phyloP scores from a whole-genome alignment of 345 rosid genomes.

The Melaleuca alternifolia region DNA sequence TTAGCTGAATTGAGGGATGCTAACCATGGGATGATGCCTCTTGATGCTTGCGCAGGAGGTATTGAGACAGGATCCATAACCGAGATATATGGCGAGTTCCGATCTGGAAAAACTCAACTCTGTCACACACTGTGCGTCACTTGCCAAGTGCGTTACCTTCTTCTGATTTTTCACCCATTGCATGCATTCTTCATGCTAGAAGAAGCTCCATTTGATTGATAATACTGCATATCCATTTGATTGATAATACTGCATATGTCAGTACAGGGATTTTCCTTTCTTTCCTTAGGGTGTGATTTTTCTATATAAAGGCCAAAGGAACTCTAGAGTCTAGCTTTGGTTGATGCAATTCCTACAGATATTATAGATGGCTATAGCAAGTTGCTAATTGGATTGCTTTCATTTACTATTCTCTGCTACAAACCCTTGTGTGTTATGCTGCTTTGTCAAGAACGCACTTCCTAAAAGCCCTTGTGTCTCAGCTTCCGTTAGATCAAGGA shows the following conservation, averaged over 20 bases:
- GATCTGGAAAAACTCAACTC: conserved; percentile 95
- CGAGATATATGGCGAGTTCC: conserved; percentile 93
- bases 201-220: neutral
- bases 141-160: conserved; percentile 55
- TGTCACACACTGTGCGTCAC: conserved; percentile 97
- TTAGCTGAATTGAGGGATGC: neutral
- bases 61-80: conserved; percentile 96
- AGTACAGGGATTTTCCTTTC: neutral
- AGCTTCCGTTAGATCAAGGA: conserved; percentile 99
- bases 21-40: neutral
- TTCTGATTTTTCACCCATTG: neutral
- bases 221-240: neutral
- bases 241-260: neutral
- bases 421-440: neutral
- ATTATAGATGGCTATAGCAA: neutral
- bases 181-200: neutral
- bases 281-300: neutral
- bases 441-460: neutral
- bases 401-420: neutral
- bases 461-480: conserved; percentile 12
- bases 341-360: neutral
- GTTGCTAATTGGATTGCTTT: neutral
- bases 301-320: neutral
- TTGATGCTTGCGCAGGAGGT: conserved; percentile 42
- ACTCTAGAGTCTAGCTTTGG: neutral